Percentiles rank a stretch among this genome's conserved stretches.
Conservation (phyloP, 805 yeast genomes). For the Yamadazyma philogaea region DNA sequence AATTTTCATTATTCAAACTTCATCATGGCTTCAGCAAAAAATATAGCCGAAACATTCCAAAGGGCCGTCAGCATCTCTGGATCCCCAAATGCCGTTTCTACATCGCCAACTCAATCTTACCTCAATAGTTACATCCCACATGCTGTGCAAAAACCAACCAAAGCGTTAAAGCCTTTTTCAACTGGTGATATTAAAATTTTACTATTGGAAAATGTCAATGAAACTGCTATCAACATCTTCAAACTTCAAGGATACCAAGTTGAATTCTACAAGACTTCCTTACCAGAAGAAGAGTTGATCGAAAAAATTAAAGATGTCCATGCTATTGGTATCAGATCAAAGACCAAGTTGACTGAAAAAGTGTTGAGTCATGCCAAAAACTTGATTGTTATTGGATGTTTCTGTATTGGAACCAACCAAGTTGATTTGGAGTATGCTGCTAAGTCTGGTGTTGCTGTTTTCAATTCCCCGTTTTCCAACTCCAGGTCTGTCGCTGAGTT, state of each 20-base stretch:
- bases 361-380: slow-evolving; percentile 84
- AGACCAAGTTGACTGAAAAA: slow-evolving; percentile 80
- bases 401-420: slow-evolving; percentile 99
- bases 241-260: slow-evolving; percentile 93
- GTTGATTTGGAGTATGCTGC: slow-evolving; percentile 93
- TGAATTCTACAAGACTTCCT: slow-evolving; percentile 84
- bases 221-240: slow-evolving; percentile 86
- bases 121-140: slow-evolving; percentile 50
- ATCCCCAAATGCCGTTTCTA: slow-evolving; percentile 71
- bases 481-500: slow-evolving; percentile 98
- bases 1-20: neutral
- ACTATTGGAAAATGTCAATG: slow-evolving; percentile 87
- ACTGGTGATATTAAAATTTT: slow-evolving; percentile 93
- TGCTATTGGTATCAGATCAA: slow-evolving; percentile 97
- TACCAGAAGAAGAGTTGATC: slow-evolving; percentile 89
- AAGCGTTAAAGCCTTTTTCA: slow-evolving; percentile 87
- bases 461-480: slow-evolving; percentile 97
- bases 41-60: slow-evolving; percentile 60
- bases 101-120: slow-evolving; percentile 79
- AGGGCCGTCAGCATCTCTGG: slow-evolving; percentile 50
- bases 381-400: slow-evolving; percentile 90
- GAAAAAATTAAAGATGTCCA: slow-evolving; percentile 92
- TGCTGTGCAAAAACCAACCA: slow-evolving; percentile 45
- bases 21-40: slow-evolving; percentile 64
- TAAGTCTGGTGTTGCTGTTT: slow-evolving; percentile 88